Percentiles rank a stretch among this genome's conserved stretches.
These are phyloP conservation scores for Fusarium sp. DNA, from an alignment of 2,329 filamentous ascomycete genomes.

Conservation along the genomic window DNA sequence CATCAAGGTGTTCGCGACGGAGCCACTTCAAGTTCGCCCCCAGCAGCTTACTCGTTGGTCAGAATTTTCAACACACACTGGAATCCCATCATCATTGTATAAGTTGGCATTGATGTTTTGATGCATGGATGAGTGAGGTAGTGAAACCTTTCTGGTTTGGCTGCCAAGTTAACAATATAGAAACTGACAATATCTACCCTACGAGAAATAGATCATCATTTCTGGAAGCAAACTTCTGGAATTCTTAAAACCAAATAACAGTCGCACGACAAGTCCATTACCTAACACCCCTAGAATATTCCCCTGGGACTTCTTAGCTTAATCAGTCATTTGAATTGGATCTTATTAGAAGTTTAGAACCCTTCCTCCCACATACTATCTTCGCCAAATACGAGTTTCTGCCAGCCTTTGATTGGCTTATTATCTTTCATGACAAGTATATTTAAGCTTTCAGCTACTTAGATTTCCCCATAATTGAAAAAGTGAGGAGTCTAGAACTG, in stretches of 20 bases:
- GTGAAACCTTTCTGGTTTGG: neutral
- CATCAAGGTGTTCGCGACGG: slow-evolving; percentile 15
- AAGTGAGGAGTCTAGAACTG: neutral
- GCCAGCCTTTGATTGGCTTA: neutral
- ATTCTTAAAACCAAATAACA: neutral
- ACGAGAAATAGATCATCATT: neutral
- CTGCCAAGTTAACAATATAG: too few species aligned
- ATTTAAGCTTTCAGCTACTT: neutral
- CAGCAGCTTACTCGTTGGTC: neutral
- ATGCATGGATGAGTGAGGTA: neutral
- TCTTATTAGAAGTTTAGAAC: neutral
- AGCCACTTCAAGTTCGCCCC: slow-evolving; percentile 10
- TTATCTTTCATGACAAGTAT: neutral
- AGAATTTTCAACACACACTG: neutral
- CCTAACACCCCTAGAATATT: neutral
- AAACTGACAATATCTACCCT: neutral
- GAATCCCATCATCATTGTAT: neutral
- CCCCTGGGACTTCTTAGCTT: neutral
- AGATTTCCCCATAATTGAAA: neutral
- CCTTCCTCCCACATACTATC: too few species aligned
- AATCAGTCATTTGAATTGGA: neutral
- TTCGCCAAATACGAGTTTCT: neutral
- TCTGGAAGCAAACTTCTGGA: neutral
- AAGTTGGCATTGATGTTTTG: neutral
- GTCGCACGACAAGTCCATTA: too few species aligned